Evolutionary conservation across 2,329 filamentous ascomycete genomes (phyloP).

Genomic region (Nemania bipapillata): DNA sequence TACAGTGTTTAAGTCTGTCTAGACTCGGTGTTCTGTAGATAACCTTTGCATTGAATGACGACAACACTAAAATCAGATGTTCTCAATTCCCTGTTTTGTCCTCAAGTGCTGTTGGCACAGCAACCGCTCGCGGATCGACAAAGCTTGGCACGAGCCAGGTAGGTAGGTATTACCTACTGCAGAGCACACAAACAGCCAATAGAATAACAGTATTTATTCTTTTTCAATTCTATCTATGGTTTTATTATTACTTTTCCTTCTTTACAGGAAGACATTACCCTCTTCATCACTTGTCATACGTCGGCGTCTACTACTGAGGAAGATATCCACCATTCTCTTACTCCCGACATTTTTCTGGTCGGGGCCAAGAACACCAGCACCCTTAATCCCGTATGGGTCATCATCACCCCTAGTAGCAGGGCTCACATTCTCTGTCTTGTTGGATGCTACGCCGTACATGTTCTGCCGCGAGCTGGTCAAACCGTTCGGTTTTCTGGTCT

Average conservation of each 20-base stretch:
- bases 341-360: slow-evolving; percentile 55
- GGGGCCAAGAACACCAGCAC: slow-evolving; percentile 36
- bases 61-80: slow-evolving; percentile 12
- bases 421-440: slow-evolving; percentile 45
- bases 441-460: slow-evolving; percentile 1
- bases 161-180: too few relatives aligned
- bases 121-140: slow-evolving; percentile 1
- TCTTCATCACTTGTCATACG: slow-evolving; percentile 56
- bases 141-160: slow-evolving; percentile 12
- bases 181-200: not conserved
- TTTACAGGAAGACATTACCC: slow-evolving; percentile 51
- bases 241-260: not conserved
- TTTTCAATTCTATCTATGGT: not conserved
- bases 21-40: too few relatives aligned
- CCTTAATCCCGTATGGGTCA: slow-evolving; percentile 41
- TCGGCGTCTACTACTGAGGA: slow-evolving; percentile 62
- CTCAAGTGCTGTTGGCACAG: slow-evolving; percentile 24
- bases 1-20: not conserved
- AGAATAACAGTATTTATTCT: not conserved
- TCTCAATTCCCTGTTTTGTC: slow-evolving; percentile 42
- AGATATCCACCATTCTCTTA: slow-evolving; percentile 65
- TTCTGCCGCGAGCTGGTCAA: slow-evolving; percentile 33
- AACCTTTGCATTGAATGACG: slow-evolving; percentile 17
- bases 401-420: slow-evolving; percentile 31
- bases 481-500: slow-evolving; percentile 32